These are phyloP conservation scores for Aspergillus oerlinghausenensis DNA, from an alignment of 2,329 filamentous ascomycete species.

Conservation along the genomic window DNA sequence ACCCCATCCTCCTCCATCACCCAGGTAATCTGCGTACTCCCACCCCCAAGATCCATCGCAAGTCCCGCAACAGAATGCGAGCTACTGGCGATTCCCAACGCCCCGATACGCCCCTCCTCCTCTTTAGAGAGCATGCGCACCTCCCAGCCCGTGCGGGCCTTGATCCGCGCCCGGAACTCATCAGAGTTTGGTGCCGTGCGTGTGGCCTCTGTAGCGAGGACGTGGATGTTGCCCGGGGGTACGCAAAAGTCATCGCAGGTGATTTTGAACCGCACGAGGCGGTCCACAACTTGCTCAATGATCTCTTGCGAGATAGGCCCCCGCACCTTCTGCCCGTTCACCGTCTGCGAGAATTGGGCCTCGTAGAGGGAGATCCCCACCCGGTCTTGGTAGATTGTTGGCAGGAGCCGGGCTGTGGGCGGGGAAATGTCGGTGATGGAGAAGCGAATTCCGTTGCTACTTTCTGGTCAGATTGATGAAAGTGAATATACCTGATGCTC, in stretches of 20 bases:
- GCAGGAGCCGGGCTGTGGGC: constrained; percentile 65
- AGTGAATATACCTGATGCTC: background rate
- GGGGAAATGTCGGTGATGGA: constrained; percentile 78
- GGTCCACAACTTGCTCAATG: constrained; percentile 62
- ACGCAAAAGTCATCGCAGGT: constrained; percentile 69
- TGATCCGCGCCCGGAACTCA: constrained; percentile 64
- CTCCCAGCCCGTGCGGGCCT: constrained; percentile 58
- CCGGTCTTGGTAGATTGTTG: constrained; percentile 72
- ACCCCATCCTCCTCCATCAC: constrained; percentile 50
- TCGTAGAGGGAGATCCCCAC: constrained; percentile 83
- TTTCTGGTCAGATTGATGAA: background rate
- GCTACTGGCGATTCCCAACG: constrained; percentile 74
- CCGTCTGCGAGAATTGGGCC: constrained; percentile 53
- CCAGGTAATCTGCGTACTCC: constrained; percentile 67
- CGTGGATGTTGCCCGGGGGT: constrained; percentile 56
- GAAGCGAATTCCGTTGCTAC: constrained; percentile 84
- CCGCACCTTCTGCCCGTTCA: constrained; percentile 24
- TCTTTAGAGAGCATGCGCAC: constrained; percentile 71
- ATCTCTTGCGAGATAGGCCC: constrained; percentile 55
- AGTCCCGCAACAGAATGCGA: constrained; percentile 67
- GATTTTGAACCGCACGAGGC: constrained; percentile 64
- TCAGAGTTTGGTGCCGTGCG: constrained; percentile 70
- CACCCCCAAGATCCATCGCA: constrained; percentile 82
- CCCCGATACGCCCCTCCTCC: constrained; percentile 78
- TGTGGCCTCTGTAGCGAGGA: constrained; percentile 87